These are phyloP conservation scores for Salinomyces thailandicus DNA, from an alignment of 2,329 filamentous ascomycete genomes.

Conservation along the genomic window DNA sequence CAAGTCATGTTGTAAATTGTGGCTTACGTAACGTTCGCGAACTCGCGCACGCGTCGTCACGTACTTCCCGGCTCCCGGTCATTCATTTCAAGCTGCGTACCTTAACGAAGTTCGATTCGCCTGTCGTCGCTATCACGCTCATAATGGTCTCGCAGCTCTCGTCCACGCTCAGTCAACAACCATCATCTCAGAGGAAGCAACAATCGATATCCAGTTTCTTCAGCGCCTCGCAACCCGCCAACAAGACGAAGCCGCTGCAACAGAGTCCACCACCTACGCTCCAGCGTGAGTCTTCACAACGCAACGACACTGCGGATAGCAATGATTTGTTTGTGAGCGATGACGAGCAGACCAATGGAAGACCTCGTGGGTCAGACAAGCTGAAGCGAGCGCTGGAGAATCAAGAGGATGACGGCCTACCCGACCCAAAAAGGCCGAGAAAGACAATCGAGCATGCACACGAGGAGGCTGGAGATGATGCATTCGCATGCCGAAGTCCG, in stretches of 20 bases:
- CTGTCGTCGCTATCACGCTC: too few species aligned
- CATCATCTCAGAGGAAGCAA: conserved; percentile 51
- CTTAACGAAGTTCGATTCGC: too few species aligned
- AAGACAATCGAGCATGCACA: conserved; percentile 1
- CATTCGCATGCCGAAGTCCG: neutral
- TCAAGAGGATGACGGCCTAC: conserved; percentile 8
- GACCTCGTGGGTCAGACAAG: neutral
- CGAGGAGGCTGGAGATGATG: conserved; percentile 2
- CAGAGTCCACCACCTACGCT: conserved; percentile 3
- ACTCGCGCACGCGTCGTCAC: too few species aligned
- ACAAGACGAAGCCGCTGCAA: conserved; percentile 14
- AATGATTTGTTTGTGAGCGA: conserved; percentile 22
- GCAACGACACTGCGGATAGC: conserved; percentile 9
- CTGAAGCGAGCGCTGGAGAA: conserved; percentile 14
- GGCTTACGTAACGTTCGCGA: too few species aligned
- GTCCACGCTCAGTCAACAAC: conserved; percentile 1
- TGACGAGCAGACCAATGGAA: conserved; percentile 13
- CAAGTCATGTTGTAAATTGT: too few species aligned
- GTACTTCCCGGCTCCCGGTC: too few species aligned
- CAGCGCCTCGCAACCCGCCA: conserved; percentile 16
- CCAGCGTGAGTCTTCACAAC: conserved; percentile 10
- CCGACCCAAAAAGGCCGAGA: conserved; percentile 11
- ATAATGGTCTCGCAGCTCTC: conserved; percentile 6
- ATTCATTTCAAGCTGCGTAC: too few species aligned
- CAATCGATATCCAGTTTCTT: conserved; percentile 57